These are phyloP conservation scores for Populus tremula DNA, from an alignment of 345 rosid species.

Conservation along the genomic window DNA sequence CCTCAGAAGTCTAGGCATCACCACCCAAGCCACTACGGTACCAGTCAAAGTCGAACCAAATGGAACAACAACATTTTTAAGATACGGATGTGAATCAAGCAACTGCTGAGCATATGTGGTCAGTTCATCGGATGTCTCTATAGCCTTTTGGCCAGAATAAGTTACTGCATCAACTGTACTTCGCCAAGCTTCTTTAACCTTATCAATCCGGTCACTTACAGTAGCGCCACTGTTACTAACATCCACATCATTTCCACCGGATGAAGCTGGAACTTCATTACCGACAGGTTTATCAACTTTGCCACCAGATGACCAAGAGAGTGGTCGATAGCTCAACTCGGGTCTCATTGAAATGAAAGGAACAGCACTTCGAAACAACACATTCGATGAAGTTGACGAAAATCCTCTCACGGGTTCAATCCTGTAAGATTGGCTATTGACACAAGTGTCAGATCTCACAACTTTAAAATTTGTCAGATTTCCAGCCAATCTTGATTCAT, in stretches of 20 bases:
- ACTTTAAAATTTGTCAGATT: slow-evolving; percentile 14
- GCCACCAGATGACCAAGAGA: slow-evolving; percentile 47
- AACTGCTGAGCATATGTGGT: slow-evolving; percentile 56
- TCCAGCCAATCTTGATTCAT: slow-evolving; percentile 16
- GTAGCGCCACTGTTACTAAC: slow-evolving; percentile 26
- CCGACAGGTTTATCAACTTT: slow-evolving; percentile 37
- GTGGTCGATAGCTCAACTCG: slow-evolving; percentile 23
- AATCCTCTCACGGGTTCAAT: slow-evolving; percentile 17
- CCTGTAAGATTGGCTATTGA: slow-evolving; percentile 9
- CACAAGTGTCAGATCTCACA: slow-evolving; percentile 9
- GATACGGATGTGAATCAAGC: slow-evolving; percentile 62
- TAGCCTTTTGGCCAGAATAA: slow-evolving; percentile 56
- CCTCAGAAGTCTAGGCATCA: slow-evolving; percentile 79
- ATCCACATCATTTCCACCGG: slow-evolving; percentile 38
- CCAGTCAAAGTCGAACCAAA: slow-evolving; percentile 49
- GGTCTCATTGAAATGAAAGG: slow-evolving; percentile 37
- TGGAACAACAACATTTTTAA: slow-evolving; percentile 61
- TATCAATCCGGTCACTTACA: slow-evolving; percentile 55
- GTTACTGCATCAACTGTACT: slow-evolving; percentile 40
- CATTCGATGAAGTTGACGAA: slow-evolving; percentile 18
- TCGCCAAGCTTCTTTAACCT: slow-evolving; percentile 55
- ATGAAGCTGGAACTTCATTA: slow-evolving; percentile 29
- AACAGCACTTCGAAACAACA: slow-evolving; percentile 15
- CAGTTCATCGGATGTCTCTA: slow-evolving; percentile 51
- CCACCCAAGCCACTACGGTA: slow-evolving; percentile 76